Conservation (phyloP, 2,329 filamentous ascomycete genomes). For the Apiospora marii region DNA sequence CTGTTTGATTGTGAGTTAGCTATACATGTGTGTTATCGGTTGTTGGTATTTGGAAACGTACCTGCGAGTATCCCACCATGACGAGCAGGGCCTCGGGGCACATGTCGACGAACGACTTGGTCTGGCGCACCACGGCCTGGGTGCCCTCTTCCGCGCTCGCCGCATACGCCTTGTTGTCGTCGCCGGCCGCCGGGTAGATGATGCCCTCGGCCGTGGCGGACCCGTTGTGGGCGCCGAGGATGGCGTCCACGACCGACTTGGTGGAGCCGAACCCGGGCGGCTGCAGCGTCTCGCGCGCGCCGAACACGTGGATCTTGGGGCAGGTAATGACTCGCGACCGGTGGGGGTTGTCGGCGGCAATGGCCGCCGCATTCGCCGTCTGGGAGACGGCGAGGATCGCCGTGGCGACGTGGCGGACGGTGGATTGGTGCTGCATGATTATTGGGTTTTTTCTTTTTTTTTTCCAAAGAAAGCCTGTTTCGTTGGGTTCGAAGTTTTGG, state of each 20-base stretch:
- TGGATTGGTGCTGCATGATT: not conserved
- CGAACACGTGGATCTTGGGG: slow-evolving; percentile 56
- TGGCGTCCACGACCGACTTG: slow-evolving; percentile 51
- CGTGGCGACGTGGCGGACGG: not conserved
- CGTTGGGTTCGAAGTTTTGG: not conserved
- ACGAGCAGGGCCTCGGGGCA: slow-evolving; percentile 64
- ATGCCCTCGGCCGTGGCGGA: slow-evolving; percentile 54
- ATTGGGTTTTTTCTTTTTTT: too few relatives aligned
- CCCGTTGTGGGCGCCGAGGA: slow-evolving; percentile 50
- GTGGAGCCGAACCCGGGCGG: slow-evolving; percentile 54
- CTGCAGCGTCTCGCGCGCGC: slow-evolving; percentile 58
- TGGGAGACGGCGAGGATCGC: not conserved
- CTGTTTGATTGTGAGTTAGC: slow-evolving; percentile 40
- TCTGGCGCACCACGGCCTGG: slow-evolving; percentile 54
- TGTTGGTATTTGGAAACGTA: slow-evolving; percentile 35
- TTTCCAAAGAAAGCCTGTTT: slow-evolving; percentile 1
- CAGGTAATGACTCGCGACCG: slow-evolving; percentile 37
- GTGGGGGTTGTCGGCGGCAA: not conserved
- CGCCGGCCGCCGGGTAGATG: slow-evolving; percentile 63
- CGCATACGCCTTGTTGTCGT: slow-evolving; percentile 53
- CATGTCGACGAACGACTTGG: slow-evolving; percentile 57
- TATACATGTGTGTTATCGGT: not conserved
- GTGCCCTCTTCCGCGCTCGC: slow-evolving; percentile 61
- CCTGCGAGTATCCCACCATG: slow-evolving; percentile 68
- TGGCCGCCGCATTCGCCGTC: not conserved